These are phyloP conservation scores for Sporothrix brunneoviolacea DNA, from an alignment of 2,329 filamentous ascomycete genomes.

Conservation along the genomic window DNA sequence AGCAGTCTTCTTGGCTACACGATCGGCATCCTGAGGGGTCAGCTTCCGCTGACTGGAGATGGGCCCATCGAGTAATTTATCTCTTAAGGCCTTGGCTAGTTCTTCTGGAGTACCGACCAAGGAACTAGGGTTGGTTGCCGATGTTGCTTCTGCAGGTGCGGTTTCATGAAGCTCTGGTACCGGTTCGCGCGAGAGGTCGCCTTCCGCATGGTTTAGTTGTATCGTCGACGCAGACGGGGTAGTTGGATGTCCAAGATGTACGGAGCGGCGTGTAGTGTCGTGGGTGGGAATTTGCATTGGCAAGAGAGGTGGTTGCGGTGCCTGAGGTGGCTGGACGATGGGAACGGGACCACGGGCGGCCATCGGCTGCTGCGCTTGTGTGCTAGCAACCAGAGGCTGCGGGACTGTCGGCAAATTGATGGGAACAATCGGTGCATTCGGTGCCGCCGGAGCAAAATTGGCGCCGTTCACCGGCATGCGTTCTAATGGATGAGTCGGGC, in stretches of 20 bases:
- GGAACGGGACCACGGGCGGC: too few relatives aligned
- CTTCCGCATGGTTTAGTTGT: background rate
- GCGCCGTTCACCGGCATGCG: constrained; percentile 1
- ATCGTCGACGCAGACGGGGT: too few relatives aligned
- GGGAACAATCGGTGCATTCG: background rate
- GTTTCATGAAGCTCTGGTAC: background rate
- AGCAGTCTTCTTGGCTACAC: constrained; percentile 5
- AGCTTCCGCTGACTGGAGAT: background rate
- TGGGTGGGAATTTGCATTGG: constrained; percentile 11
- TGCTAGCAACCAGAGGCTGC: too few relatives aligned
- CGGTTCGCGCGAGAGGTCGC: background rate
- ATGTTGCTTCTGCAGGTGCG: background rate
- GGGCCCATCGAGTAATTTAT: background rate
- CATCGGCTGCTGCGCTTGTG: too few relatives aligned
- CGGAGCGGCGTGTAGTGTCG: background rate
- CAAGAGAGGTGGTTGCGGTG: background rate
- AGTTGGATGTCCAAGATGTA: background rate
- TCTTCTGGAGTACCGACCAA: background rate
- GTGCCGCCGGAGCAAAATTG: background rate
- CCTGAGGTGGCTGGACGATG: background rate
- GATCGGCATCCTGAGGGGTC: background rate
- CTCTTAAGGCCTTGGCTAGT: background rate
- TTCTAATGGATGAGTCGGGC: background rate
- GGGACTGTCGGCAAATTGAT: background rate
- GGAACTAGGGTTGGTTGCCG: background rate